Conservation (phyloP, 257 asterid genomes). For the Echium plantagineum region DNA sequence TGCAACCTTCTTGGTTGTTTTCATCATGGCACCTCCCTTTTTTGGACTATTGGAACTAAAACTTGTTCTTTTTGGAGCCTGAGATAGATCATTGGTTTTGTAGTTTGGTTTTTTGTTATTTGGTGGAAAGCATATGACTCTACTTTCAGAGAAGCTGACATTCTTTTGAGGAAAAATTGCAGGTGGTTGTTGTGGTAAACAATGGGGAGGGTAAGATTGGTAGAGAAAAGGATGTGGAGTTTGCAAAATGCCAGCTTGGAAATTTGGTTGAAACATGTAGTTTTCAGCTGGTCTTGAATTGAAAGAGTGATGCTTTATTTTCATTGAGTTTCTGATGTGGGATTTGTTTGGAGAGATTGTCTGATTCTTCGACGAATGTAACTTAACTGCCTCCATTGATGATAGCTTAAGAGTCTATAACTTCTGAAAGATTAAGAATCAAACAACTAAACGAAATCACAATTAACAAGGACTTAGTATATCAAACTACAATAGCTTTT, state of each 20-base stretch:
- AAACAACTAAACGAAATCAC: background rate
- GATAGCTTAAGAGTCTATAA: background rate
- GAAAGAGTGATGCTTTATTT: conserved; percentile 10
- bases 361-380: conserved; percentile 27
- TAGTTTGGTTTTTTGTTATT: conserved; percentile 7
- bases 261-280: conserved; percentile 12
- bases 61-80: conserved; percentile 25
- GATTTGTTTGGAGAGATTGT: conserved; percentile 31
- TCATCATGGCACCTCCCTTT: conserved; percentile 13
- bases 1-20: background rate
- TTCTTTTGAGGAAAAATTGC: conserved; percentile 67
- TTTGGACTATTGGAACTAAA: conserved; percentile 11
- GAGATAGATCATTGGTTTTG: conserved; percentile 15
- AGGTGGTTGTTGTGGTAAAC: conserved; percentile 30
- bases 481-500: too few relatives aligned
- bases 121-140: conserved; percentile 27
- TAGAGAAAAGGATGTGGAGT: conserved; percentile 30
- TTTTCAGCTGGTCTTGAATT: conserved; percentile 22
- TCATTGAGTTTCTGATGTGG: conserved; percentile 22
- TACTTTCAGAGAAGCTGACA: conserved; percentile 14
- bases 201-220: conserved; percentile 35
- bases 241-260: conserved; percentile 36
- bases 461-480: too few relatives aligned
- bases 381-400: conserved; percentile 37
- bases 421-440: background rate